phyloP scores from a whole-genome alignment of 2,329 filamentous ascomycete genomes.

The Diaporthe vexans region DNA sequence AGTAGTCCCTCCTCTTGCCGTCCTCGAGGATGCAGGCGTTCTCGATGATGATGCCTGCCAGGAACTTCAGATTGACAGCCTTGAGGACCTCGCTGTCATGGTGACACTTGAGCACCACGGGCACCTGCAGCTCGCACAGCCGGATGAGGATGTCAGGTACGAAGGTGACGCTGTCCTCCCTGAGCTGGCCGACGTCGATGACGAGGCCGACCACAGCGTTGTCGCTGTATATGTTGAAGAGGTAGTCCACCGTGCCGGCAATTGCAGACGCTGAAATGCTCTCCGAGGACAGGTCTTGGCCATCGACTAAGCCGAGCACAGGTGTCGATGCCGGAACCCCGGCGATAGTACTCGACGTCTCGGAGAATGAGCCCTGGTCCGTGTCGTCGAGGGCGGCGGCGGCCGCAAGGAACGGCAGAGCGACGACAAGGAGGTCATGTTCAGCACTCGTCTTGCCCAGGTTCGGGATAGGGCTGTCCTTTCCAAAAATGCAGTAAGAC shows the following conservation, averaged over 20 bases:
- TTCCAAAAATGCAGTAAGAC: conserved; percentile 43
- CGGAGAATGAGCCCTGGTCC: conserved; percentile 40
- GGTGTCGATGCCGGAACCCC: conserved; percentile 37
- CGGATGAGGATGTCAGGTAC: conserved; percentile 38
- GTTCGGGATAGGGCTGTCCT: conserved; percentile 41
- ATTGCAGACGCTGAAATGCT: conserved; percentile 18
- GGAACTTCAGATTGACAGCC: conserved; percentile 49
- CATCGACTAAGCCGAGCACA: conserved; percentile 43
- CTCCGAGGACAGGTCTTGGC: conserved; percentile 39
- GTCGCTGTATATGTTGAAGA: conserved; percentile 40
- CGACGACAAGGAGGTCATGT: conserved; percentile 43
- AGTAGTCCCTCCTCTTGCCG: conserved; percentile 59
- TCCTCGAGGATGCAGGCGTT: conserved; percentile 58
- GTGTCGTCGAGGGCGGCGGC: conserved; percentile 32
- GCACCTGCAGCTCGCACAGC: conserved; percentile 40
- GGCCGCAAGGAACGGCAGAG: conserved; percentile 36
- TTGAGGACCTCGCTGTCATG: conserved; percentile 44
- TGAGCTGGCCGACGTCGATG: conserved; percentile 36
- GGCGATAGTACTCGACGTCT: conserved; percentile 41
- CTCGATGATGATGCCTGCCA: conserved; percentile 57
- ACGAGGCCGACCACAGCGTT: conserved; percentile 43
- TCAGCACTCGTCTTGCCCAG: conserved; percentile 40
- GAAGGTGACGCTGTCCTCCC: conserved; percentile 8
- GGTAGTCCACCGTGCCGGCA: conserved; percentile 35
- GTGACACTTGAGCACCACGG: conserved; percentile 45